Conservation (phyloP, 2,329 filamentous ascomycete genomes). For the Trematosphaeria pertusa region DNA sequence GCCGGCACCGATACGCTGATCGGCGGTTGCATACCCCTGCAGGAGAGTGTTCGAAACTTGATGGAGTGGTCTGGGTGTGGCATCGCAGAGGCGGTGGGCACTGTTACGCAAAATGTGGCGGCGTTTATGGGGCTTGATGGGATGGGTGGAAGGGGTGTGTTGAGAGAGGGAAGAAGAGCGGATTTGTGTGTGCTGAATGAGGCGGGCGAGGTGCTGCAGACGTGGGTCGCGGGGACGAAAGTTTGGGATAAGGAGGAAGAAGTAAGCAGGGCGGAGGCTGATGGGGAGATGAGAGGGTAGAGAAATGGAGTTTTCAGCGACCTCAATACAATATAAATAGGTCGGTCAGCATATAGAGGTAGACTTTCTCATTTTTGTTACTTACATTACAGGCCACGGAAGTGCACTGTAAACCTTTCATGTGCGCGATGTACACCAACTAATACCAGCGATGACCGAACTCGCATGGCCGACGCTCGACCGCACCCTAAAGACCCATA, state of each 20-base stretch:
- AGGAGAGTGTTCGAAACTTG: slow-evolving; percentile 59
- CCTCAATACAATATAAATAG: too few species aligned
- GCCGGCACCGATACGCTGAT: slow-evolving; percentile 62
- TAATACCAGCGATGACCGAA: too few species aligned
- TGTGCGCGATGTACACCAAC: too few species aligned
- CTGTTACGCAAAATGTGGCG: slow-evolving; percentile 59
- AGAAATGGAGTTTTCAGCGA: too few species aligned
- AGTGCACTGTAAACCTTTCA: too few species aligned
- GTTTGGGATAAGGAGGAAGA: slow-evolving; percentile 53
- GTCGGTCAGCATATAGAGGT: too few species aligned
- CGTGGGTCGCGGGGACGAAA: slow-evolving; percentile 58
- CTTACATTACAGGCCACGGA: too few species aligned
- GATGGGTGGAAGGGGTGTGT: slow-evolving; percentile 50
- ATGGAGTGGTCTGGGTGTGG: slow-evolving; percentile 56
- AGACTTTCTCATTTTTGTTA: too few species aligned
- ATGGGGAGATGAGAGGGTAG: slow-evolving; percentile 37
- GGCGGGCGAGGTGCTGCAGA: slow-evolving; percentile 56
- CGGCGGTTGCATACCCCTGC: slow-evolving; percentile 59
- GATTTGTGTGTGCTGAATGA: slow-evolving; percentile 59
- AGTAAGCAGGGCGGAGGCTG: slow-evolving; percentile 29
- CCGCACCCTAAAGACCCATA: too few species aligned
- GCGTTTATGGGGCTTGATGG: slow-evolving; percentile 56
- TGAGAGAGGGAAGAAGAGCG: slow-evolving; percentile 55
- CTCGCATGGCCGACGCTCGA: too few species aligned
- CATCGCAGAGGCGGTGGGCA: slow-evolving; percentile 57